A percentile compares a stretch with the other conserved stretches of the same genome.
These are phyloP conservation scores for Dalbergia cultrata DNA, from an alignment of 306 rosid genomes.

Conservation along the genomic window DNA sequence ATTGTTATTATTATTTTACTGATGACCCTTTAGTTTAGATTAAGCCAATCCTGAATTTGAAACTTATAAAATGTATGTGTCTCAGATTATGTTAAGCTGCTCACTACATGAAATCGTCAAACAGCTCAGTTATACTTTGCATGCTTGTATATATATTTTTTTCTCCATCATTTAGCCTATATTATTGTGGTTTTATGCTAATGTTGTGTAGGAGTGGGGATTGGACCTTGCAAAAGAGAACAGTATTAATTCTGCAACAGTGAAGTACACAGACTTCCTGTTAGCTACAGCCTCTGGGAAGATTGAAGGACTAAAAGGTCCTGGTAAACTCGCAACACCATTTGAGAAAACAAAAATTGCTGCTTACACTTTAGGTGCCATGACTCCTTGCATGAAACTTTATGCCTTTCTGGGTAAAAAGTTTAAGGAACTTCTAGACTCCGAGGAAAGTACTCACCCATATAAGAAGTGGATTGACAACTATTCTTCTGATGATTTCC, in stretches of 20 bases:
- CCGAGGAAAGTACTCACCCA: slow-evolving; percentile 63
- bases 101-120: neutral
- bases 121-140: neutral
- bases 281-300: slow-evolving; percentile 98
- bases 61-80: slow-evolving; percentile 9
- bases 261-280: slow-evolving; percentile 86
- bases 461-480: slow-evolving; percentile 90
- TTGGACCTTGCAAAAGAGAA: slow-evolving; percentile 65
- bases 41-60: slow-evolving; percentile 20
- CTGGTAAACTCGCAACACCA: slow-evolving; percentile 96
- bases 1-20: neutral
- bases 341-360: slow-evolving; percentile 97
- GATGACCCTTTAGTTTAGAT: slow-evolving; percentile 25
- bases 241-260: slow-evolving; percentile 75
- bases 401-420: slow-evolving; percentile 88
- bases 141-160: neutral
- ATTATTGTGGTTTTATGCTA: slow-evolving; percentile 36
- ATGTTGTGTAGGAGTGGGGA: slow-evolving; percentile 82
- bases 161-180: slow-evolving; percentile 27
- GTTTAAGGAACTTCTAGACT: slow-evolving; percentile 64
- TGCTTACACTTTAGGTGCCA: slow-evolving; percentile 95
- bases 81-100: slow-evolving; percentile 23
- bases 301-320: slow-evolving; percentile 87
- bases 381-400: slow-evolving; percentile 97
- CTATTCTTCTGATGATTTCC: slow-evolving; percentile 79